Percentiles rank a stretch among this genome's conserved stretches.
Conservation (phyloP, 192 early-diverging fungal species). For the Mortierella hygrophila region DNA sequence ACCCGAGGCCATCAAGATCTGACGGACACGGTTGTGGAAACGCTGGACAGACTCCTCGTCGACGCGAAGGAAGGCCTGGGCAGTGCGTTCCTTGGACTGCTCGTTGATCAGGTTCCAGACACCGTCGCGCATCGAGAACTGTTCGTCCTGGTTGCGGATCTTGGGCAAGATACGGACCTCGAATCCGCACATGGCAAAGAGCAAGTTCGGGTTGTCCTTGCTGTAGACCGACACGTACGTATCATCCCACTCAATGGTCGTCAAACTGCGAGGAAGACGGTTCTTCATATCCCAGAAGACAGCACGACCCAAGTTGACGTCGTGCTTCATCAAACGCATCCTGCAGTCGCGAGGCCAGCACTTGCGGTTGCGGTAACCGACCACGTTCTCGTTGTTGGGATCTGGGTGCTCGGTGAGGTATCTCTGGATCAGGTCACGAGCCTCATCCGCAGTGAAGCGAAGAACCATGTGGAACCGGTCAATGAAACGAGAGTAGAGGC, state of each 20-base stretch:
- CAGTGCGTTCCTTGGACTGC: slow-evolving; percentile 97
- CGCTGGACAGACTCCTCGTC: slow-evolving; percentile 92
- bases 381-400: slow-evolving; percentile 98
- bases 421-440: slow-evolving; percentile 95
- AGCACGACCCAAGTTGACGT: slow-evolving; percentile 97
- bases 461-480: slow-evolving; percentile 95
- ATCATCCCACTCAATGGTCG: slow-evolving; percentile 98
- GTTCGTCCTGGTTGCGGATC: slow-evolving; percentile 84
- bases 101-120: slow-evolving; percentile 98
- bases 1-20: slow-evolving; percentile 98
- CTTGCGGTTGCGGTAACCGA: slow-evolving; percentile 98
- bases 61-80: slow-evolving; percentile 96
- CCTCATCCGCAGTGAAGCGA: slow-evolving; percentile 93
- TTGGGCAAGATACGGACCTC: slow-evolving; percentile 97
- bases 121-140: slow-evolving; percentile 90
- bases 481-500: slow-evolving; percentile 95
- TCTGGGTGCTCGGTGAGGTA: slow-evolving; percentile 99
- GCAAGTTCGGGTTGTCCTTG: slow-evolving; percentile 96
- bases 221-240: slow-evolving; percentile 97
- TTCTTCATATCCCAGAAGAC: slow-evolving; percentile 99
- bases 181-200: slow-evolving; percentile 94
- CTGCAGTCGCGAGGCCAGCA: slow-evolving; percentile 98
- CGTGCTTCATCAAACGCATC: slow-evolving; percentile 99
- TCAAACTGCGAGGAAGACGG: slow-evolving; percentile 94
- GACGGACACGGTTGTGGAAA: slow-evolving; percentile 96